A percentile compares a stretch with the other conserved stretches of the same genome.
Evolutionary conservation across 2,329 filamentous ascomycete genomes (phyloP).

Genomic region (Scedosporium minutisporum): DNA sequence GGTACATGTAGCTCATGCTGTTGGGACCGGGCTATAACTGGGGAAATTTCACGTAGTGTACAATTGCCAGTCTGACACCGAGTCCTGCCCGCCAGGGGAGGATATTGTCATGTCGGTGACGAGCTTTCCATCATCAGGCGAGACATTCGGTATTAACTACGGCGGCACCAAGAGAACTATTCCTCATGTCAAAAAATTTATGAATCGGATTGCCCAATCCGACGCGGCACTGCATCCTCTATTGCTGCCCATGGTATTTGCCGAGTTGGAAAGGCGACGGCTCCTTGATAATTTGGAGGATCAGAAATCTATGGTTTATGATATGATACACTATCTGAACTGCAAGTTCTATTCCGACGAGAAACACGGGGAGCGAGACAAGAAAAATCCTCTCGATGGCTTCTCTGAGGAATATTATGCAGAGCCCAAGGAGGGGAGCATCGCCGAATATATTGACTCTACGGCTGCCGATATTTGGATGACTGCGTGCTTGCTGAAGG

Average conservation of each 20-base stretch:
- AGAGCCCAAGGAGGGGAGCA: background rate
- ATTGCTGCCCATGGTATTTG: slow-evolving; percentile 12
- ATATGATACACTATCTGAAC: background rate
- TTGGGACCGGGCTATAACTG: background rate
- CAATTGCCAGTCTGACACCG: background rate
- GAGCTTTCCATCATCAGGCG: background rate
- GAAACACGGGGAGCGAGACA: background rate
- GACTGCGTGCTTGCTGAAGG: slow-evolving; percentile 11
- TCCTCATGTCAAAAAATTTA: background rate
- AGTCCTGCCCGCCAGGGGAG: background rate
- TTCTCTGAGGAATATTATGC: background rate
- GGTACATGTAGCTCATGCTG: no score
- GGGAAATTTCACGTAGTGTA: background rate
- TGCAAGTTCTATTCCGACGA: background rate
- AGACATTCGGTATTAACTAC: background rate
- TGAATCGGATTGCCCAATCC: background rate
- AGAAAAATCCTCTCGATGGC: background rate
- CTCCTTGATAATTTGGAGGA: slow-evolving; percentile 8
- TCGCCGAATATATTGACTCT: background rate
- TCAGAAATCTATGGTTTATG: background rate
- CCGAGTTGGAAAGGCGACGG: slow-evolving; percentile 11
- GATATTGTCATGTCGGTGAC: slow-evolving; percentile 5
- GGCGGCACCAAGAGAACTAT: background rate
- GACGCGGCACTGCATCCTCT: slow-evolving; percentile 8
- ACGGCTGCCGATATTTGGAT: slow-evolving; percentile 12